Percentiles rank a stretch among this genome's conserved stretches.
Evolutionary conservation across 2,329 filamentous ascomycete species (phyloP).

Genomic region (Hymenoscyphus fructigenus): DNA sequence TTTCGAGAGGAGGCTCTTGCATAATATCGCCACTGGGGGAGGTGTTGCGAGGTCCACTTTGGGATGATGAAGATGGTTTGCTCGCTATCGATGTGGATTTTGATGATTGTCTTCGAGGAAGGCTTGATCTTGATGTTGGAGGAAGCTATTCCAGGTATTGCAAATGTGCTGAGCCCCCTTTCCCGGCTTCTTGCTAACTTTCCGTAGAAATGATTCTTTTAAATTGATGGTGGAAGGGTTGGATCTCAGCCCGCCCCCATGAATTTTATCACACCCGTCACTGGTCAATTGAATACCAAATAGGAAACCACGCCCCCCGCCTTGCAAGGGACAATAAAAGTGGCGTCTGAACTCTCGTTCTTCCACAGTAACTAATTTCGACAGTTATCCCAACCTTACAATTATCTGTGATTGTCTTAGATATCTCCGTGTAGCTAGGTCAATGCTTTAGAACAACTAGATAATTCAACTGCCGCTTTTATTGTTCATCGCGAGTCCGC

Average conservation of each 20-base stretch:
- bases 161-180: background rate
- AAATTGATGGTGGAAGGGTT: conserved; percentile 59
- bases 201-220: conserved; percentile 57
- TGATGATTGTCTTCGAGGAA: conserved; percentile 79
- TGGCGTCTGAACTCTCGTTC: no score
- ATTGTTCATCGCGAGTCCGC: background rate
- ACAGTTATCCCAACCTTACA: no score
- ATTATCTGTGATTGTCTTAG: no score
- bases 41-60: conserved; percentile 77
- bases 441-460: background rate
- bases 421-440: background rate
- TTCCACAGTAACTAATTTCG: no score
- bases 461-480: background rate
- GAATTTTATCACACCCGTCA: background rate
- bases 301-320: no score
- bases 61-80: conserved; percentile 69
- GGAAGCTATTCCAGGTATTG: conserved; percentile 77
- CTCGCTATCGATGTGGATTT: conserved; percentile 78
- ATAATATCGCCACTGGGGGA: conserved; percentile 79
- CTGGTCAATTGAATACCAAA: no score
- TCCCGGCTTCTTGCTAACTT: conserved; percentile 15
- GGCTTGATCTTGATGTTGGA: conserved; percentile 79
- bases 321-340: no score
- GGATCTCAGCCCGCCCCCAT: conserved; percentile 55
- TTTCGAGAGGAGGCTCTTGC: conserved; percentile 75